phyloP scores from a whole-genome alignment of 2,329 filamentous ascomycete species.

The Macrophomina pseudophaseolina region DNA sequence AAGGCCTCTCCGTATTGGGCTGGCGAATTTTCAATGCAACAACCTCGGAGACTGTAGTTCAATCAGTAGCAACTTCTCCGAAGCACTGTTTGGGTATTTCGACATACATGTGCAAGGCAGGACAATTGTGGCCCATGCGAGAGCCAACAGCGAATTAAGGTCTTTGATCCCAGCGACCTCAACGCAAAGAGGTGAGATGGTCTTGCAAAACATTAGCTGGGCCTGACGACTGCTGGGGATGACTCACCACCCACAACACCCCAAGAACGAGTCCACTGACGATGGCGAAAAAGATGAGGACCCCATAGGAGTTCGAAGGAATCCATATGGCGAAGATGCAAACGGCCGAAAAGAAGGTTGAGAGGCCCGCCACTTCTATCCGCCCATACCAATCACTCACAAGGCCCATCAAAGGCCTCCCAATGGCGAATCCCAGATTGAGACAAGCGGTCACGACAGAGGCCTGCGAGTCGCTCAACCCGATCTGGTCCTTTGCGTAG shows the following conservation, averaged over 20 bases:
- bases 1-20: conserved; percentile 33
- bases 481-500: conserved; percentile 51
- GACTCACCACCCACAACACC: conserved; percentile 53
- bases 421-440: conserved; percentile 55
- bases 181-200: conserved; percentile 47
- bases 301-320: conserved; percentile 48
- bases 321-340: conserved; percentile 54
- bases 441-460: conserved; percentile 50
- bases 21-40: conserved; percentile 48
- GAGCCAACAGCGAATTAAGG: conserved; percentile 47
- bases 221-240: background rate
- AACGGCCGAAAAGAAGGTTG: conserved; percentile 42
- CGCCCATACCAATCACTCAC: conserved; percentile 53
- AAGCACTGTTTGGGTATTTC: background rate
- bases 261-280: conserved; percentile 53
- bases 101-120: conserved; percentile 44
- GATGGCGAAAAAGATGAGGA: conserved; percentile 52
- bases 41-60: conserved; percentile 42
- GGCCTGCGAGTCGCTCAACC: conserved; percentile 47
- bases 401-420: conserved; percentile 52
- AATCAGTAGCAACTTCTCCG: conserved; percentile 6
- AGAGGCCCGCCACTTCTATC: conserved; percentile 47
- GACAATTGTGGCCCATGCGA: conserved; percentile 45
- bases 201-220: conserved; percentile 31
- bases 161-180: conserved; percentile 49